phyloP scores from a whole-genome alignment of 495 filamentous ascomycete species.

The Hyphodiscus hymeniophilus region DNA sequence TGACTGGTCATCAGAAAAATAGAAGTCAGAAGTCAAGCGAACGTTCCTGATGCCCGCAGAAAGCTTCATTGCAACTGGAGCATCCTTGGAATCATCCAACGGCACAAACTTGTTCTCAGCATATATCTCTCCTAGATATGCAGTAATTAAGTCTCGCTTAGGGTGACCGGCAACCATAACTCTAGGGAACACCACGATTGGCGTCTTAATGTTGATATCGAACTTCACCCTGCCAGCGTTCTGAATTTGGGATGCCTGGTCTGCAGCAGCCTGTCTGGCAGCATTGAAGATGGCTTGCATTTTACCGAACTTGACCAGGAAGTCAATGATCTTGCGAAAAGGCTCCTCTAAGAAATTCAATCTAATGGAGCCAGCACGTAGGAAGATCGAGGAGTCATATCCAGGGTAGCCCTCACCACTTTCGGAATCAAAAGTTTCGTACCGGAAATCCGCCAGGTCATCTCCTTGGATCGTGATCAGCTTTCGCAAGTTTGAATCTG shows the following conservation, averaged over 20 bases:
- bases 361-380: conserved; percentile 89
- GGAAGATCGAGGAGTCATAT: conserved; percentile 85
- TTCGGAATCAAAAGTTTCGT: conserved; percentile 84
- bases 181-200: conserved; percentile 88
- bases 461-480: conserved; percentile 91
- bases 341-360: conserved; percentile 95
- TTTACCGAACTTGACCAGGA: conserved; percentile 95
- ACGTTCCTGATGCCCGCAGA: conserved; percentile 89
- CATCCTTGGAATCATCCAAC: conserved; percentile 60
- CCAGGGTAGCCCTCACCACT: conserved; percentile 68
- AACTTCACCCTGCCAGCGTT: conserved; percentile 85
- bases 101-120: conserved; percentile 86
- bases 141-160: conserved; percentile 74
- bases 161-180: conserved; percentile 49
- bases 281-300: conserved; percentile 99
- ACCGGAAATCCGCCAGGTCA: conserved; percentile 94
- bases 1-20: conserved; percentile 60
- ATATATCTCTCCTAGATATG: conserved; percentile 94
- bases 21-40: conserved; percentile 78
- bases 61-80: conserved; percentile 77
- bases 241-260: conserved; percentile 85
- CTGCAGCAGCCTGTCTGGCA: conserved; percentile 88
- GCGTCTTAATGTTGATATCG: conserved; percentile 85
- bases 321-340: conserved; percentile 96
- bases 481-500: conserved; percentile 69